These are phyloP conservation scores for Cladosporium cucumerinum DNA, from an alignment of 2,329 filamentous ascomycete species.

Conservation along the genomic window DNA sequence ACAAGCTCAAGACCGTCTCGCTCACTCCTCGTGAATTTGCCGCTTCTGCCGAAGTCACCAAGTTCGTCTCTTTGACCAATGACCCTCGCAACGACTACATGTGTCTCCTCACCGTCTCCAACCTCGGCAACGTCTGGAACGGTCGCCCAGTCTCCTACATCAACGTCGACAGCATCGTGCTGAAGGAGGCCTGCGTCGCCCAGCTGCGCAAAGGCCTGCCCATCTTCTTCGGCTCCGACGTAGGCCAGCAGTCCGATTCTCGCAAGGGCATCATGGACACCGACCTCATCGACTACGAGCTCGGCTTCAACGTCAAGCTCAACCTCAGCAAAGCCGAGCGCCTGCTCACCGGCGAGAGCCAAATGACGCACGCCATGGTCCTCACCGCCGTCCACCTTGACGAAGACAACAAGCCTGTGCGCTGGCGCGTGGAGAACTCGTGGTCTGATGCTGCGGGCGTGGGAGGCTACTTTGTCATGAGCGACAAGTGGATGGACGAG, in stretches of 20 bases:
- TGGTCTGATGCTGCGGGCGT: slow-evolving; percentile 69
- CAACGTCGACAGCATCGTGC: slow-evolving; percentile 70
- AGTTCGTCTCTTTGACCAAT: slow-evolving; percentile 78
- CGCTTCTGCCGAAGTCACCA: slow-evolving; percentile 60
- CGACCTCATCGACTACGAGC: slow-evolving; percentile 70
- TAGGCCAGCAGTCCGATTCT: slow-evolving; percentile 74
- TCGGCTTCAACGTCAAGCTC: slow-evolving; percentile 76
- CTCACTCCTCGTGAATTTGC: slow-evolving; percentile 71
- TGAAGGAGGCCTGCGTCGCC: slow-evolving; percentile 70
- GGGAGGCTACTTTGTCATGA: slow-evolving; percentile 88
- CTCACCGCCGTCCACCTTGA: slow-evolving; percentile 80
- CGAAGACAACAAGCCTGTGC: slow-evolving; percentile 59
- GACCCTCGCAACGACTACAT: slow-evolving; percentile 76
- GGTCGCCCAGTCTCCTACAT: slow-evolving; percentile 75
- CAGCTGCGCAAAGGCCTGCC: slow-evolving; percentile 78
- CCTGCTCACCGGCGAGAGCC: slow-evolving; percentile 68
- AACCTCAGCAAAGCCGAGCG: slow-evolving; percentile 73
- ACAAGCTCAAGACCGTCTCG: slow-evolving; percentile 60
- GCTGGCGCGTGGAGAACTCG: slow-evolving; percentile 85
- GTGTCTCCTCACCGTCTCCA: slow-evolving; percentile 69
- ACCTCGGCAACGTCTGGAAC: slow-evolving; percentile 77
- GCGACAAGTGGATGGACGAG: slow-evolving; percentile 60
- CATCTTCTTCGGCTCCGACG: slow-evolving; percentile 85
- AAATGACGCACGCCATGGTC: slow-evolving; percentile 93
- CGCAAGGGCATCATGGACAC: slow-evolving; percentile 75